A percentile compares a stretch with the other conserved stretches of the same genome.
phyloP scores from a whole-genome alignment of 2,329 filamentous ascomycete genomes.

The Paramyrothecium sp. region DNA sequence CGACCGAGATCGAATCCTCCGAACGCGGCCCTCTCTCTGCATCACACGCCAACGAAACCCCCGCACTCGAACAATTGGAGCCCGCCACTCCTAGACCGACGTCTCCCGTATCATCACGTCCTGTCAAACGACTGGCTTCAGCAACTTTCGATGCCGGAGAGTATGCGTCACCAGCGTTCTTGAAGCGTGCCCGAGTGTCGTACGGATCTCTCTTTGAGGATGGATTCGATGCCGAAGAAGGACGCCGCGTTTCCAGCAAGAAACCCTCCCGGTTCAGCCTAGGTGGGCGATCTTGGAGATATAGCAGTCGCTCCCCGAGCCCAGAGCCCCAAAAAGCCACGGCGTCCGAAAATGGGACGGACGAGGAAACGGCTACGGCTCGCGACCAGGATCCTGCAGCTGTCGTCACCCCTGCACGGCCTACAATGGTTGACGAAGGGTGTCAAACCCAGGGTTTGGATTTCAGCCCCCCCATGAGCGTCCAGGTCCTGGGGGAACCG shows the following conservation, averaged over 20 bases:
- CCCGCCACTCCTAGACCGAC: conserved; percentile 13
- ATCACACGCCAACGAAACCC: background rate
- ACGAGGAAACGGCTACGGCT: conserved; percentile 14
- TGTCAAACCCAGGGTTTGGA: conserved; percentile 30
- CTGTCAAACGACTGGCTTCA: conserved; percentile 32
- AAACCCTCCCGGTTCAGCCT: conserved; percentile 71
- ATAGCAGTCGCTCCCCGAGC: conserved; percentile 68
- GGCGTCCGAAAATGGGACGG: conserved; percentile 16
- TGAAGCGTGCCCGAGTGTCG: conserved; percentile 69
- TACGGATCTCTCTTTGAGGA: conserved; percentile 66
- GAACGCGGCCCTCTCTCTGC: conserved; percentile 5
- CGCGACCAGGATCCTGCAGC: conserved; percentile 6
- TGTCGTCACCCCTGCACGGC: conserved; percentile 16
- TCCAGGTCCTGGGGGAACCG: conserved; percentile 25
- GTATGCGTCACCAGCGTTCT: conserved; percentile 77
- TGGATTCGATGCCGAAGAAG: conserved; percentile 57
- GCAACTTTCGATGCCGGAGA: conserved; percentile 43
- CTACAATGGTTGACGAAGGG: conserved; percentile 32
- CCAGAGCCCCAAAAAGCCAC: conserved; percentile 51
- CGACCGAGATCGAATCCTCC: conserved; percentile 13
- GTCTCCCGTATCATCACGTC: conserved; percentile 15
- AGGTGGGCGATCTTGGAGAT: conserved; percentile 70
- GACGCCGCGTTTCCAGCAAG: conserved; percentile 32
- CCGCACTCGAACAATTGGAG: background rate
- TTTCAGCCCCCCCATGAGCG: conserved; percentile 22